Evolutionary conservation across 2,329 filamentous ascomycete genomes (phyloP).

Genomic region (Dothistroma septosporum): DNA sequence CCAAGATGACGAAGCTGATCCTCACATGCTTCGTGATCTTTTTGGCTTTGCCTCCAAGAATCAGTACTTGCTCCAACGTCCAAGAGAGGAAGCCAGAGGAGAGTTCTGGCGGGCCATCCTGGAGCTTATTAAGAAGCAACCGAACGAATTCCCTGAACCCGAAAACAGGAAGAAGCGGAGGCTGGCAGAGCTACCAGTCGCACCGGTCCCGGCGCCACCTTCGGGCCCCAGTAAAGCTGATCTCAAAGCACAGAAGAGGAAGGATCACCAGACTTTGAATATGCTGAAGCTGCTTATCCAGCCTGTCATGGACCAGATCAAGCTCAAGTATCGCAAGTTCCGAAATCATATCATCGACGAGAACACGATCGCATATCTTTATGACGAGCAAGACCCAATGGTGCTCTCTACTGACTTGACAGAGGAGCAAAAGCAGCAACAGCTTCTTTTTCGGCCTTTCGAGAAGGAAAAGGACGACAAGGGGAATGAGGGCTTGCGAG

Average conservation of each 20-base stretch:
- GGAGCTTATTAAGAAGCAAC: slow-evolving; percentile 71
- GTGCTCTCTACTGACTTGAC: slow-evolving; percentile 58
- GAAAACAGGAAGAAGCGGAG: slow-evolving; percentile 80
- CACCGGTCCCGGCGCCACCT: slow-evolving; percentile 61
- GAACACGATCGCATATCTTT: slow-evolving; percentile 71
- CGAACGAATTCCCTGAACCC: slow-evolving; percentile 81
- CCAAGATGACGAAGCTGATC: slow-evolving; percentile 50
- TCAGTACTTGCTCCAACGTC: slow-evolving; percentile 64
- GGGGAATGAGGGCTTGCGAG: slow-evolving; percentile 69
- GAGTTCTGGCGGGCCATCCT: slow-evolving; percentile 77
- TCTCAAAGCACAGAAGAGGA: slow-evolving; percentile 72
- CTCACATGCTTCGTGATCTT: slow-evolving; percentile 65
- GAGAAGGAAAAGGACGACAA: slow-evolving; percentile 76
- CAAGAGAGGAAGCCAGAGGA: slow-evolving; percentile 58
- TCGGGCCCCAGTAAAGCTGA: slow-evolving; percentile 69
- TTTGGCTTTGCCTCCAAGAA: slow-evolving; percentile 85
- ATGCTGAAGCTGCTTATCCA: slow-evolving; percentile 83
- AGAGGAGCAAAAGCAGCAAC: slow-evolving; percentile 51
- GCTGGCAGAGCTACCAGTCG: slow-evolving; percentile 71
- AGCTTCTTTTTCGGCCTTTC: slow-evolving; percentile 63
- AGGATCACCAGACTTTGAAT: slow-evolving; percentile 80
- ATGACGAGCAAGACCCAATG: slow-evolving; percentile 74
- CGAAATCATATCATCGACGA: slow-evolving; percentile 74
- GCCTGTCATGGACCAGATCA: slow-evolving; percentile 96
- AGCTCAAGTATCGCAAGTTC: slow-evolving; percentile 84